phyloP scores from a whole-genome alignment of 1,284 basidiomycete species.

The Sporisorium graminicola region DNA sequence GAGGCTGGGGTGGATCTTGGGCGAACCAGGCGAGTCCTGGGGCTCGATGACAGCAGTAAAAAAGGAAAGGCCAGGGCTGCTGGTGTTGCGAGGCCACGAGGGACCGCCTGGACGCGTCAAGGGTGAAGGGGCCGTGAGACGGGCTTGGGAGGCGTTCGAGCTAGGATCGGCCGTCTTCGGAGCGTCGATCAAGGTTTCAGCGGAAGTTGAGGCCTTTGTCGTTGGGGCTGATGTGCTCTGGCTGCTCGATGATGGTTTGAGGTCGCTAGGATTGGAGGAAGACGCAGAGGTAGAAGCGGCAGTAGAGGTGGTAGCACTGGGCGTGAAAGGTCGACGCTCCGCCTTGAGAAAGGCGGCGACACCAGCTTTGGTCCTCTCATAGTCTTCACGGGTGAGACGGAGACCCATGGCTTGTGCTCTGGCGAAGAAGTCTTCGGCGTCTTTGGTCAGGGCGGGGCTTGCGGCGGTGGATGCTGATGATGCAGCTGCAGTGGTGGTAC shows the following conservation, averaged over 20 bases:
- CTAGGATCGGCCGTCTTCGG: slow-evolving; percentile 16
- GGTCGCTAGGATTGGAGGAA: slow-evolving; percentile 10
- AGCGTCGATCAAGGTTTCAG: slow-evolving; percentile 5
- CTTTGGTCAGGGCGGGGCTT: slow-evolving; percentile 27
- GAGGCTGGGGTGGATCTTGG: slow-evolving; percentile 47
- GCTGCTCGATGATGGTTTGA: slow-evolving; percentile 8
- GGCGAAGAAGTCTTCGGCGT: slow-evolving; percentile 65
- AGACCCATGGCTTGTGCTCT: slow-evolving; percentile 66
- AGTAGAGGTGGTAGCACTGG: slow-evolving; percentile 4
- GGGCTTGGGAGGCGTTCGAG: slow-evolving; percentile 15
- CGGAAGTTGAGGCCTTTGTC: slow-evolving; percentile 6
- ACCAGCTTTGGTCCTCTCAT: slow-evolving; percentile 64
- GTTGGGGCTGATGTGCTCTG: slow-evolving; percentile 1
- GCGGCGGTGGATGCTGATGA: slow-evolving; percentile 3
- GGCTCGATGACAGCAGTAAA: slow-evolving; percentile 56
- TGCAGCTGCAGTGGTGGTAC: neutral
- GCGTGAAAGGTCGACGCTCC: slow-evolving; percentile 46
- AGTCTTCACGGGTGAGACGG: slow-evolving; percentile 64
- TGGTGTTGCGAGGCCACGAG: slow-evolving; percentile 40
- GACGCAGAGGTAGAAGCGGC: slow-evolving; percentile 11
- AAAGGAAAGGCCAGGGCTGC: slow-evolving; percentile 56
- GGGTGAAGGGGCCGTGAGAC: slow-evolving; percentile 30
- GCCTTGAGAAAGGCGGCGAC: slow-evolving; percentile 67
- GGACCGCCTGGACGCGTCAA: slow-evolving; percentile 26
- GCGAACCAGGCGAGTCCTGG: slow-evolving; percentile 30